phyloP scores from a whole-genome alignment of 148 eudicot genomes.

The Chenopodium berlandieri region DNA sequence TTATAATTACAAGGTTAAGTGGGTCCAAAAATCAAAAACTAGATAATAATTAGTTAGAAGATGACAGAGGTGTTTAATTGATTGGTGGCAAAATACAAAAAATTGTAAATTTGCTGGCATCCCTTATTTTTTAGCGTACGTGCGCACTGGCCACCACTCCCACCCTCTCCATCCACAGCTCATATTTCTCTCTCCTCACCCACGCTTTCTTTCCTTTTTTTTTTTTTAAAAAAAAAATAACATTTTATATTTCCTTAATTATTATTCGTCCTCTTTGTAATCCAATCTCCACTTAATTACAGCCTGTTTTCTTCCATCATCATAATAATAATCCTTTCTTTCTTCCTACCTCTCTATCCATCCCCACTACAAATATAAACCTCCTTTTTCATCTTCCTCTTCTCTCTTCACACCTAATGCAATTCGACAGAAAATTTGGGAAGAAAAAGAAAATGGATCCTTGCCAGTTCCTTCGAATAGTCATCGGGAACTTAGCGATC shows the following conservation, averaged over 20 bases:
- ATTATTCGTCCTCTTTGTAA: neutral
- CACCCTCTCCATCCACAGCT: conserved; percentile 11
- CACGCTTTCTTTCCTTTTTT: conserved; percentile 9
- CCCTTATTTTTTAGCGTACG: conserved; percentile 28
- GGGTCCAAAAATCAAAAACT: neutral
- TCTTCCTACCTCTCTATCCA: neutral
- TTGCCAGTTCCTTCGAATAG: conserved; percentile 63
- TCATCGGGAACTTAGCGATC: conserved; percentile 51
- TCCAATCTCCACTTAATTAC: conserved; percentile 17
- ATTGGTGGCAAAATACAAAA: conserved; percentile 21
- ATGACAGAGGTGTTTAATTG: conserved; percentile 5
- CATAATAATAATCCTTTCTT: too few relatives aligned
- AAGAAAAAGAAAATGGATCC: conserved; percentile 49
- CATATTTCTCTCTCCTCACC: conserved; percentile 1
- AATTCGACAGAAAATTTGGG: too few relatives aligned
- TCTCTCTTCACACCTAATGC: neutral
- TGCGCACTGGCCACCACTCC: conserved; percentile 34
- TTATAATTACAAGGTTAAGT: neutral
- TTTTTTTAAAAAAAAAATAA: neutral
- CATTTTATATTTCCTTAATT: neutral
- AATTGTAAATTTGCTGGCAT: conserved; percentile 23
- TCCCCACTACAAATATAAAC: neutral
- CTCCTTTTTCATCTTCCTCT: neutral
- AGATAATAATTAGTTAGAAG: neutral
- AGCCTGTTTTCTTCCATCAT: conserved; percentile 13